Conservation (phyloP, 768 basidiomycete genomes). For the Megacollybia marginata region DNA sequence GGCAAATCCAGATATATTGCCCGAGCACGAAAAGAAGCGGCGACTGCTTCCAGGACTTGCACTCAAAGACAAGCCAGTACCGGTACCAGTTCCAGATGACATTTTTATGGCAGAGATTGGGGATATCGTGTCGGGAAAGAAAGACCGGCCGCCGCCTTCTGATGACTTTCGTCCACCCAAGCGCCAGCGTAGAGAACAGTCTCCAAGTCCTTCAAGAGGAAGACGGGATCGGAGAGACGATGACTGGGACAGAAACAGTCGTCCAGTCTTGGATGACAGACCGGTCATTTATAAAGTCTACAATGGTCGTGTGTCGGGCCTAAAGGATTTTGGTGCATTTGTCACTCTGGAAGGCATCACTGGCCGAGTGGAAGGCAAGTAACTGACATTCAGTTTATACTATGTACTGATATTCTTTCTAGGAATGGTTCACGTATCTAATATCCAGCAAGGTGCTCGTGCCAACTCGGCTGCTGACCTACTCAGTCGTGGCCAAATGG, state of each 20-base stretch:
- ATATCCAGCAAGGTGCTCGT: constrained; percentile 78
- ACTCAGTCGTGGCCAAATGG: constrained; percentile 72
- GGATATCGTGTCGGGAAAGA: constrained; percentile 78
- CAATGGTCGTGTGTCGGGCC: constrained; percentile 70
- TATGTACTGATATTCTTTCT: constrained; percentile 5
- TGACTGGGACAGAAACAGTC: constrained; percentile 27
- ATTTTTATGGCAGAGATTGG: constrained; percentile 84
- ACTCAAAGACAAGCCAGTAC: constrained; percentile 65
- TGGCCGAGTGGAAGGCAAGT: constrained; percentile 84
- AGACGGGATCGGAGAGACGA: constrained; percentile 36
- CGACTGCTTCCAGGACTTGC: constrained; percentile 90
- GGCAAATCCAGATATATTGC: constrained; percentile 31
- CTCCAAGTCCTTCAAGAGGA: constrained; percentile 55
- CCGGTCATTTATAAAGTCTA: constrained; percentile 96
- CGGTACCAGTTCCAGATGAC: constrained; percentile 60
- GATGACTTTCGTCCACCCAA: constrained; percentile 46
- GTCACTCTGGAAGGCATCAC: constrained; percentile 80
- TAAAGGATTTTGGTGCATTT: constrained; percentile 97
- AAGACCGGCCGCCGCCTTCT: constrained; percentile 34
- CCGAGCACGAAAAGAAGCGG: constrained; percentile 70
- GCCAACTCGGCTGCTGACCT: constrained; percentile 85
- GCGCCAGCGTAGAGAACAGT: constrained; percentile 51
- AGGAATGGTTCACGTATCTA: constrained; percentile 99
- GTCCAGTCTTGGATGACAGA: constrained; percentile 56
- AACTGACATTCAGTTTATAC: not conserved